Conservation (phyloP, 768 basidiomycete genomes). For the Pisolithus tinctorius region DNA sequence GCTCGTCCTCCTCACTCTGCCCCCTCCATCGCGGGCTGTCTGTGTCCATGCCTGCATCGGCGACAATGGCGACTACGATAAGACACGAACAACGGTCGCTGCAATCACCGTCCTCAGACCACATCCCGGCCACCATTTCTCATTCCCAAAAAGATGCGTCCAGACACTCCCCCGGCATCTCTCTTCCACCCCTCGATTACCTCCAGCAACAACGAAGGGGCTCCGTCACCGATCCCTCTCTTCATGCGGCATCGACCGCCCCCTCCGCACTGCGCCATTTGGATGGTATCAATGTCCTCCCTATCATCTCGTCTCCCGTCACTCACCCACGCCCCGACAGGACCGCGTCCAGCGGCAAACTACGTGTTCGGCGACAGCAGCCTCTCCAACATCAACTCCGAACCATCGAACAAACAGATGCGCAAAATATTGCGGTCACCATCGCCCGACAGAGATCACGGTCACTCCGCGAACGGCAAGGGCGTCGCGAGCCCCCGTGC, state of each 20-base stretch:
- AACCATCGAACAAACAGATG: slow-evolving; percentile 32
- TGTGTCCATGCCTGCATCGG: slow-evolving; percentile 5
- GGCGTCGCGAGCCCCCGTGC: slow-evolving; percentile 17
- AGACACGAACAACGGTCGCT: slow-evolving; percentile 3
- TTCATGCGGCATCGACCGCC: slow-evolving; percentile 49
- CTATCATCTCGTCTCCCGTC: slow-evolving; percentile 6
- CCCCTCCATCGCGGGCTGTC: slow-evolving; percentile 3
- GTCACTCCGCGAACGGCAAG: slow-evolving; percentile 12
- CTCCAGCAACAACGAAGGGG: slow-evolving; percentile 78
- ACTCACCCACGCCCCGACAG: slow-evolving; percentile 28
- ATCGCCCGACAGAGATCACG: slow-evolving; percentile 36
- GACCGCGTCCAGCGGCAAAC: slow-evolving; percentile 56
- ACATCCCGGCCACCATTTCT: slow-evolving; percentile 14
- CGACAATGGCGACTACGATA: slow-evolving; percentile 6
- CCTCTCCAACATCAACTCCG: slow-evolving; percentile 31
- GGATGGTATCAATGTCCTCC: slow-evolving; percentile 17
- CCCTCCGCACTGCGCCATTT: slow-evolving; percentile 13
- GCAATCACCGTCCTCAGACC: slow-evolving; percentile 4
- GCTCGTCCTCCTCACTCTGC: slow-evolving; percentile 1
- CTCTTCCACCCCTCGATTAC: slow-evolving; percentile 71
- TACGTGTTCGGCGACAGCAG: slow-evolving; percentile 59
- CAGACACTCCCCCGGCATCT: slow-evolving; percentile 47
- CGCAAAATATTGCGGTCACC: slow-evolving; percentile 58
- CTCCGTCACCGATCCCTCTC: slow-evolving; percentile 77
- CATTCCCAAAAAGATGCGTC: slow-evolving; percentile 25